These are phyloP conservation scores for Protomyces inundatus DNA, from an alignment of 1,139 yeast genomes.

Conservation along the genomic window DNA sequence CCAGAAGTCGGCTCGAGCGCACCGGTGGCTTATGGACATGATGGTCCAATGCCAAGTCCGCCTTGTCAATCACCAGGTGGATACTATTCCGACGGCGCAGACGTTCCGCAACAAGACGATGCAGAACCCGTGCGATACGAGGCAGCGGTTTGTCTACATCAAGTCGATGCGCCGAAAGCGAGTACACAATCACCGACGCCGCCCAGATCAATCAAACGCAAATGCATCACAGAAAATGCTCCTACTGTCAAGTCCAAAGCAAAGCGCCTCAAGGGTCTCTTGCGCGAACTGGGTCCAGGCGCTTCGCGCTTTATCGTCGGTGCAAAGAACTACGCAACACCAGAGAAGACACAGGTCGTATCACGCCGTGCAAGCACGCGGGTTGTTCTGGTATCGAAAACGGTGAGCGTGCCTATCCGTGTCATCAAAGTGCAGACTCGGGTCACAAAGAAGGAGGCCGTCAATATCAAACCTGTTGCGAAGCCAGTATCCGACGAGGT, in stretches of 20 bases:
- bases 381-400: not conserved
- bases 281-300: conserved; percentile 21
- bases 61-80: too few relatives aligned
- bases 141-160: too few relatives aligned
- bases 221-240: too few relatives aligned
- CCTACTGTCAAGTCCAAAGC: not conserved
- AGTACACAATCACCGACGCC: not conserved
- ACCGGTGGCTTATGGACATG: not conserved
- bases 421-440: not conserved
- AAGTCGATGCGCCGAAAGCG: not conserved
- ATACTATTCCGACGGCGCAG: not conserved
- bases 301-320: conserved; percentile 17
- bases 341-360: not conserved
- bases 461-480: not conserved
- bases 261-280: conserved; percentile 3
- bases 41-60: not conserved
- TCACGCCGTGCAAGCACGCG: not conserved
- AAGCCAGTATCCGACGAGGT: not conserved
- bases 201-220: too few relatives aligned
- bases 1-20: too few relatives aligned
- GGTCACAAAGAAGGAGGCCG: not conserved
- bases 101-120: not conserved
- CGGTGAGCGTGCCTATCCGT: not conserved
- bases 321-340: conserved; percentile 21
- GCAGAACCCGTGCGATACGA: not conserved